Evolutionary conservation across 257 asterid genomes (phyloP).

Genomic region (Nicotiana benthamiana): DNA sequence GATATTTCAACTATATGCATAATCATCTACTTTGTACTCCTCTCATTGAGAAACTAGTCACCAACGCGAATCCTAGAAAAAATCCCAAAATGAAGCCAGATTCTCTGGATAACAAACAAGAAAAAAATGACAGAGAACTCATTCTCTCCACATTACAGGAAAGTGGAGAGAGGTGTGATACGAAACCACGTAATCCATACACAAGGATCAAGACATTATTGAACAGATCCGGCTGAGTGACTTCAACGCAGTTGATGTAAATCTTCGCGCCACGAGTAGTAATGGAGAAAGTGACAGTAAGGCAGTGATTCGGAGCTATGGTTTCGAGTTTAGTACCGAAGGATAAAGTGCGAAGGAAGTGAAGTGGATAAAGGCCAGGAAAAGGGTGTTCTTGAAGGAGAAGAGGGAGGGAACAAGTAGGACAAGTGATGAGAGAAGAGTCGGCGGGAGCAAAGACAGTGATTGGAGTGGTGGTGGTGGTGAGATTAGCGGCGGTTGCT

Average conservation of each 20-base stretch:
- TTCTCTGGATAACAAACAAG: too few relatives aligned
- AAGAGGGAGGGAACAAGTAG: conserved; percentile 47
- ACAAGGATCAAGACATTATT: conserved; percentile 51
- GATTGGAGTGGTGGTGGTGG: conserved; percentile 49
- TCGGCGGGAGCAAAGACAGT: conserved; percentile 81
- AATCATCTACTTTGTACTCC: too few relatives aligned
- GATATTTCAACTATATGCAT: too few relatives aligned
- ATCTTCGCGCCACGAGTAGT: conserved; percentile 17
- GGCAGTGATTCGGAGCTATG: conserved; percentile 56
- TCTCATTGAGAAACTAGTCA: too few relatives aligned
- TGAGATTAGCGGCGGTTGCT: conserved; percentile 42
- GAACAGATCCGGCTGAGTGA: conserved; percentile 58
- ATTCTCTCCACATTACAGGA: conserved; percentile 61
- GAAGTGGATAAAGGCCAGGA: too few relatives aligned
- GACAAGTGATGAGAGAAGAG: conserved; percentile 68
- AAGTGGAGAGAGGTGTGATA: conserved; percentile 58
- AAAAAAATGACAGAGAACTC: conserved; percentile 46
- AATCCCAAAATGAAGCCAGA: too few relatives aligned
- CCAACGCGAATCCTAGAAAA: too few relatives aligned
- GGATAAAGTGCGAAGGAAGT: conserved; percentile 50
- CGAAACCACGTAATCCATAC: conserved; percentile 59
- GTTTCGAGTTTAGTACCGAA: conserved; percentile 84
- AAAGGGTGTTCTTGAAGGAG: conserved; percentile 76
- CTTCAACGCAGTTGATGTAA: conserved; percentile 54
- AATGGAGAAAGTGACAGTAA: conserved; percentile 45